These are phyloP conservation scores for Osmanthus fragrans DNA, from an alignment of 257 asterid genomes.

Conservation along the genomic window DNA sequence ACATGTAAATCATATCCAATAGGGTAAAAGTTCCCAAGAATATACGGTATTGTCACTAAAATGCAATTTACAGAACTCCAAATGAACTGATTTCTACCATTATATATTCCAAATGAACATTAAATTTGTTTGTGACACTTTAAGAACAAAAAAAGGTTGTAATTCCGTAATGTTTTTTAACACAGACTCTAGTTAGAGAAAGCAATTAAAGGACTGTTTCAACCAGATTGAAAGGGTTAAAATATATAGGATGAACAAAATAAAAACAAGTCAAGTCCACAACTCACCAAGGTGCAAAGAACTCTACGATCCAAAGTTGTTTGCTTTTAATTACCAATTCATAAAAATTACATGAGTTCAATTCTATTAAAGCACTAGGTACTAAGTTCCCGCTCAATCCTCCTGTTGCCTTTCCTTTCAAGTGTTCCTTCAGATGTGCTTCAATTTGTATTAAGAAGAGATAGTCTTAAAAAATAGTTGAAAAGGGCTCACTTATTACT, in stretches of 20 bases:
- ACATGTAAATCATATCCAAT: too few species aligned
- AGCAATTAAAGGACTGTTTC: conserved; percentile 1
- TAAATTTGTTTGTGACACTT: neutral
- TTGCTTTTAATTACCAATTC: conserved; percentile 85
- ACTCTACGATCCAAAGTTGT: conserved; percentile 94
- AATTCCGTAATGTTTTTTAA: neutral
- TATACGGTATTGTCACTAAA: too few species aligned
- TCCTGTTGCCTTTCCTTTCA: conserved; percentile 77
- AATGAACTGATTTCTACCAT: neutral
- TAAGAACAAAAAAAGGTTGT: neutral
- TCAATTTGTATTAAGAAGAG: conserved; percentile 47
- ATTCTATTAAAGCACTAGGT: conserved; percentile 78
- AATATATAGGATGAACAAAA: neutral
- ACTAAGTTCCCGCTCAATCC: conserved; percentile 80
- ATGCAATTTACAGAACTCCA: conserved; percentile 2
- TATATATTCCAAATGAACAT: neutral
- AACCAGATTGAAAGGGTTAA: neutral
- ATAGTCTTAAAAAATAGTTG: neutral
- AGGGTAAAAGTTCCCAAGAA: too few species aligned
- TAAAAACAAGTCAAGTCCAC: conserved; percentile 4
- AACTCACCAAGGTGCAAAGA: conserved; percentile 94
- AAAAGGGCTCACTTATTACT: neutral
- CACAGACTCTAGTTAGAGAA: neutral
- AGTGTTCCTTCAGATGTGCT: conserved; percentile 72
- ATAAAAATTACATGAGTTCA: conserved; percentile 82